A percentile compares a stretch with the other conserved stretches of the same genome.
These are phyloP conservation scores for Penicillium steckii DNA, from an alignment of 495 filamentous ascomycete species.

Conservation along the genomic window DNA sequence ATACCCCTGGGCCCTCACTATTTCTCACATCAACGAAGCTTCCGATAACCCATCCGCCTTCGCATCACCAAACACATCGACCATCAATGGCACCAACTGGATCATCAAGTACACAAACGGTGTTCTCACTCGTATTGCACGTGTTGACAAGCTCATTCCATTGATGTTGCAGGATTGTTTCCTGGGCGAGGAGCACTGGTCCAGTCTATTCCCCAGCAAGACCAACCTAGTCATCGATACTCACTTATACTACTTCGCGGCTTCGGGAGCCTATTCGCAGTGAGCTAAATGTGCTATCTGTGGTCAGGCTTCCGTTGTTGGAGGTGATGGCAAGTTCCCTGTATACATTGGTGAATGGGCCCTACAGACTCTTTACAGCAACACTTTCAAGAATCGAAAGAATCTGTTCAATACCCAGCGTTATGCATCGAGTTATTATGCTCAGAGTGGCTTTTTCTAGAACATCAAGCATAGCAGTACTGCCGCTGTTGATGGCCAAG, in stretches of 20 bases:
- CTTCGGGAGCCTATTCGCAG: constrained; percentile 16
- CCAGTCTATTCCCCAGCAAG: constrained; percentile 7
- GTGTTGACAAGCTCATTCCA: constrained; percentile 12
- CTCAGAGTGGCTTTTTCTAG: constrained; percentile 12
- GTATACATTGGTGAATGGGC: constrained; percentile 16
- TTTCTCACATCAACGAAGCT: constrained; percentile 31
- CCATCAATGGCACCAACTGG: constrained; percentile 12
- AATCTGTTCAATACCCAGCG: constrained; percentile 12
- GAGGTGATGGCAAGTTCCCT: constrained; percentile 16
- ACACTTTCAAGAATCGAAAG: constrained; percentile 9
- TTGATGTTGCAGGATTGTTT: constrained; percentile 14
- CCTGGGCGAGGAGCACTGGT: constrained; percentile 15
- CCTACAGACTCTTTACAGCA: constrained; percentile 17
- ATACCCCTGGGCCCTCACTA: constrained; percentile 24
- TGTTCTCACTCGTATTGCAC: constrained; percentile 2
- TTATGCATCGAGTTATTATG: constrained; percentile 14
- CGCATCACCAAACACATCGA: constrained; percentile 4
- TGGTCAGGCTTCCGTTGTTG: constrained; percentile 10
- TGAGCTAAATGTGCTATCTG: constrained; percentile 14
- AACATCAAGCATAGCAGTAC: constrained; percentile 17
- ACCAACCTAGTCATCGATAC: constrained; percentile 16
- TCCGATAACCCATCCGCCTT: constrained; percentile 18
- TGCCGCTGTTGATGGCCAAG: constrained; percentile 13
- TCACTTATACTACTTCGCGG: constrained; percentile 16
- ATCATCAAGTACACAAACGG: constrained; percentile 10